Evolutionary conservation across 208 protist species (phyloP).

Genomic region (Acanthamoeba culbertsoni): DNA sequence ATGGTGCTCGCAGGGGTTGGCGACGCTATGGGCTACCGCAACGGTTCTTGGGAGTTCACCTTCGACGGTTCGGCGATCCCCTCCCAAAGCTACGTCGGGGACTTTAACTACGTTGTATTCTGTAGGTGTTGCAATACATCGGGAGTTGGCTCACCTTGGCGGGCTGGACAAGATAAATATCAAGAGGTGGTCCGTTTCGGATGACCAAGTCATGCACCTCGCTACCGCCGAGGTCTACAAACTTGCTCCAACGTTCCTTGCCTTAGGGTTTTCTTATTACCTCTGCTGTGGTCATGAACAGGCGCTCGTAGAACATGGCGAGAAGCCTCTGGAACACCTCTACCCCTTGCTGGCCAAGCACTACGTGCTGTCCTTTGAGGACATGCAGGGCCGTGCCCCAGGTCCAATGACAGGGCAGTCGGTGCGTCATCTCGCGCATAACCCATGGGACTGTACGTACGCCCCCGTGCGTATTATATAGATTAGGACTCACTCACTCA

Average conservation of each 20-base stretch:
- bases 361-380: conserved; percentile 59
- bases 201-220: conserved; percentile 29
- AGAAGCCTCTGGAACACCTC: neutral
- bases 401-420: conserved; percentile 12
- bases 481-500: too few relatives aligned
- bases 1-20: conserved; percentile 68
- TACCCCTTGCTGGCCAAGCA: conserved; percentile 43
- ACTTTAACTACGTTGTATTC: neutral
- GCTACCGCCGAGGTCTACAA: conserved; percentile 8
- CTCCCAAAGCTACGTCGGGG: neutral
- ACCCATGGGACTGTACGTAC: neutral
- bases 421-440: neutral
- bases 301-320: neutral
- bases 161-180: neutral
- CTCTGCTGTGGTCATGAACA: neutral
- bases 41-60: conserved; percentile 57
- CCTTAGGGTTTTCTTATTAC: neutral
- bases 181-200: neutral
- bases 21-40: conserved; percentile 70
- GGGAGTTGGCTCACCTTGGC: neutral
- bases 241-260: neutral
- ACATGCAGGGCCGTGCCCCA: conserved; percentile 65
- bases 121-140: neutral
- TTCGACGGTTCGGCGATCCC: neutral
- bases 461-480: neutral